Conservation (phyloP, 768 basidiomycete species). For the Hydnum rufescens region DNA sequence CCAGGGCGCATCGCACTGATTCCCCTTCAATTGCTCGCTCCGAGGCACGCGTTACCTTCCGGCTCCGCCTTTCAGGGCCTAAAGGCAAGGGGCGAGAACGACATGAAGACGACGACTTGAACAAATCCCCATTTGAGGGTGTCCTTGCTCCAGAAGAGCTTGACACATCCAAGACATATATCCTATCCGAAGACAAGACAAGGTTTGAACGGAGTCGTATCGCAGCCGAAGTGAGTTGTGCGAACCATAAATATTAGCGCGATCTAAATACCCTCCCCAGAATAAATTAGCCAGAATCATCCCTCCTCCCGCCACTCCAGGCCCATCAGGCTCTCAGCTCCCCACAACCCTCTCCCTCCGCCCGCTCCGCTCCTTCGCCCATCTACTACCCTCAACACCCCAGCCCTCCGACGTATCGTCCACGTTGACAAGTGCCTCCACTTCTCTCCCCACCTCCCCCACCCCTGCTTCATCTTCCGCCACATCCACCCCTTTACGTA, state of each 20-base stretch:
- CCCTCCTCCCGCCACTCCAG: background rate
- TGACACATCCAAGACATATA: conserved; percentile 48
- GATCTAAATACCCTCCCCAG: background rate
- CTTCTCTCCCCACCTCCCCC: background rate
- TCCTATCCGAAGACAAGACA: conserved; percentile 38
- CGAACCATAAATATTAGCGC: background rate
- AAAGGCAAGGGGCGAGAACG: conserved; percentile 49
- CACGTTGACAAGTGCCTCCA: conserved; percentile 13
- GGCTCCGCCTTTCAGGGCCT: conserved; percentile 22
- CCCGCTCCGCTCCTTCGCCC: conserved; percentile 7
- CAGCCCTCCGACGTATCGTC: conserved; percentile 12
- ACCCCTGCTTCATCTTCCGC: conserved; percentile 10
- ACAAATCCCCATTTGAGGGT: conserved; percentile 64
- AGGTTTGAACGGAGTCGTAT: conserved; percentile 53
- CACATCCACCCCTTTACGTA: conserved; percentile 32
- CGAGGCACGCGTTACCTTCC: too few species aligned
- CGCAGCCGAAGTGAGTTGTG: conserved; percentile 46
- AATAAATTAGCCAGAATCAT: background rate
- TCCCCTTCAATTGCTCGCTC: too few species aligned
- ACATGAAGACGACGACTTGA: conserved; percentile 15
- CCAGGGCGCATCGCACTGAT: too few species aligned
- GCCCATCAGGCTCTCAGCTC: background rate
- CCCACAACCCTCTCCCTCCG: background rate
- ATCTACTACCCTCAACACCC: conserved; percentile 16
- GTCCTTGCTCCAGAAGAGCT: conserved; percentile 48